Evolutionary conservation across 2,329 filamentous ascomycete genomes (phyloP).

Genomic region (Fusarium sp.): DNA sequence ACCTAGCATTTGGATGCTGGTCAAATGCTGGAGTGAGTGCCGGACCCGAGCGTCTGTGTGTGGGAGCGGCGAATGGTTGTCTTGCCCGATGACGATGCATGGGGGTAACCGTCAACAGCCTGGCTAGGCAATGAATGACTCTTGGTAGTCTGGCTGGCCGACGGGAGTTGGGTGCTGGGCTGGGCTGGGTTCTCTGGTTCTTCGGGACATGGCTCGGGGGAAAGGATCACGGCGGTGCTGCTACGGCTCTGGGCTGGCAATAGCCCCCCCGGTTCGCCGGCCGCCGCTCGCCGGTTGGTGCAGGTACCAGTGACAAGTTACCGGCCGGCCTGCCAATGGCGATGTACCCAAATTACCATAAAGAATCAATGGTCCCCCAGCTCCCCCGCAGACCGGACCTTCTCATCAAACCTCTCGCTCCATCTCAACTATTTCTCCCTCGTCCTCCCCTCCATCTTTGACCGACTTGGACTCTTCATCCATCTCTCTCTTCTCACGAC

Average conservation of each 20-base stretch:
- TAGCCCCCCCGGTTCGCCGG: conserved; percentile 46
- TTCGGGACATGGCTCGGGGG: conserved; percentile 46
- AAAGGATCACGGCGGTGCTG: conserved; percentile 45
- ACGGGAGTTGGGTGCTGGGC: conserved; percentile 21
- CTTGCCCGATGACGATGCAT: conserved; percentile 28
- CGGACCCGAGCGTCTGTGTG: conserved; percentile 21
- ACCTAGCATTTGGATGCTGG: conserved; percentile 18
- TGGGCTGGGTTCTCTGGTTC: conserved; percentile 18
- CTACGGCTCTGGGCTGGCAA: conserved; percentile 24
- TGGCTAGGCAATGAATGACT: conserved; percentile 3
- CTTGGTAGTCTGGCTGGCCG: conserved; percentile 4
- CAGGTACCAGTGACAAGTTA: conserved; percentile 42
- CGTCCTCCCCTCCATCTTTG: conserved; percentile 18
- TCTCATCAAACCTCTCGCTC: conserved; percentile 39
- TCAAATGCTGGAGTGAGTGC: conserved; percentile 11
- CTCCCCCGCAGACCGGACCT: conserved; percentile 39
- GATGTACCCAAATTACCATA: conserved; percentile 44
- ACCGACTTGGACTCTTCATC: conserved; percentile 8
- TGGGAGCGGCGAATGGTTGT: conserved; percentile 5
- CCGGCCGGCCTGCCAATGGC: conserved; percentile 38
- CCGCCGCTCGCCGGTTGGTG: conserved; percentile 41
- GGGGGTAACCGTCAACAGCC: conserved; percentile 4
- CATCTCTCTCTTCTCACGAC: conserved; percentile 15
- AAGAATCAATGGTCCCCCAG: conserved; percentile 42
- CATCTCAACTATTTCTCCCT: conserved; percentile 32